Evolutionary conservation across 1,284 basidiomycete species (phyloP), one percentile per base, ranked within the genome.

Genomic region (Trametes pubescens): DNA sequence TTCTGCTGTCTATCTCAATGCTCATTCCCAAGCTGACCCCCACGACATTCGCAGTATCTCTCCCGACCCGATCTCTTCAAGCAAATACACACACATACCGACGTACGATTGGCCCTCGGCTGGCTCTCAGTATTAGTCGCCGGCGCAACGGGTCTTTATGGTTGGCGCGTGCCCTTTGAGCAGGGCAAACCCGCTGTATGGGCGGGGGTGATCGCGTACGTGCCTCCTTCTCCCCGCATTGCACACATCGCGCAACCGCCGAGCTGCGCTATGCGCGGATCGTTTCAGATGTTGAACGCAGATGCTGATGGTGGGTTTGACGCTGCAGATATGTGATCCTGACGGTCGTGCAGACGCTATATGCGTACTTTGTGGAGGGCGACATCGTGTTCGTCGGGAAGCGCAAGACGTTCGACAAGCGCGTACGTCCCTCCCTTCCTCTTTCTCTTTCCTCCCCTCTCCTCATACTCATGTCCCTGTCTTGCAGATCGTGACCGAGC

Each of bases 101-200:
- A 96, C 72, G 88, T 96, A 18, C 88, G 93, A 51, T 85, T 97
- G 53, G 88, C 81, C 0, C 82, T 96, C 14, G 95, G 95, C 22
- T 96, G 93, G 89, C 82, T 89, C 11, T 88, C 91, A 61, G 91
- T 95, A 47, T 82, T 94, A 63, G 83, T 95, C 22, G 92, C 94
- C 35, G 85, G 84, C 37, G 90, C 85, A 6, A 93, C 92, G n/a
- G 90, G 88, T 24, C 80, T 92, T 51, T 96, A 96, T 72, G 92
- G 93, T 48, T 94, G 89, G 78, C 89, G 90, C 73, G 81, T 91
- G 61, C 88, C 92, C n/a, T 97, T 96, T 75, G 92, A 96, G 75
- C 84, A 90, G 74, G 87, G 91, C 65, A 96, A 96, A 78, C 85
- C 87, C 13, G 86, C 86, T 40, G 87, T 95, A 26, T 91, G 89